Conservation (phyloP, 2,329 filamentous ascomycete genomes). For the Pyrenochaeta sp. region DNA sequence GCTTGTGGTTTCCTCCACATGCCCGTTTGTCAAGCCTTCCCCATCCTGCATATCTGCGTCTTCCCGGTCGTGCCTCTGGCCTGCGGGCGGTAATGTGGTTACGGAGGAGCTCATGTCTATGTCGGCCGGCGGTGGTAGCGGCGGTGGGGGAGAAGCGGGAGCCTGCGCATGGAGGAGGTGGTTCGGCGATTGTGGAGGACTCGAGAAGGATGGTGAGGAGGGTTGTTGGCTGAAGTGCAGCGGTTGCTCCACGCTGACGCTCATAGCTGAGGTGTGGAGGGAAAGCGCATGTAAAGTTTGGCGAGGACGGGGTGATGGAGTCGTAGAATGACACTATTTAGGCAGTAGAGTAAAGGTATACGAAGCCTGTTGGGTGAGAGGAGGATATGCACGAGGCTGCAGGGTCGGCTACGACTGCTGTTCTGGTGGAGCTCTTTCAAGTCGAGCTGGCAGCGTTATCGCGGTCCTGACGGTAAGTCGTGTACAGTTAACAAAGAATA, state of each 20-base stretch:
- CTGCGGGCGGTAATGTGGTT: constrained; percentile 40
- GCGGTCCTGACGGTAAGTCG: neutral
- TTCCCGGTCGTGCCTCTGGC: constrained; percentile 49
- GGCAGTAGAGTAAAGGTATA: constrained; percentile 11
- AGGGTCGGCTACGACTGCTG: constrained; percentile 12
- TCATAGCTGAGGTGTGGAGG: constrained; percentile 42
- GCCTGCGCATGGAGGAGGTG: constrained; percentile 36
- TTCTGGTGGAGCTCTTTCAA: constrained; percentile 11
- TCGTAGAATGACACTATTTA: neutral
- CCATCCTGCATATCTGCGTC: constrained; percentile 46
- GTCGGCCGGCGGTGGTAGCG: constrained; percentile 33
- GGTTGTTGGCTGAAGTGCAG: constrained; percentile 49
- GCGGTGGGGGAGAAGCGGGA: constrained; percentile 37
- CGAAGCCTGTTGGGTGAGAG: constrained; percentile 4
- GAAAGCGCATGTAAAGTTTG: constrained; percentile 19
- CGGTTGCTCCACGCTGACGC: constrained; percentile 50
- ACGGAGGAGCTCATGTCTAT: constrained; percentile 47
- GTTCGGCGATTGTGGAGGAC: constrained; percentile 41
- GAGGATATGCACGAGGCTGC: constrained; percentile 20
- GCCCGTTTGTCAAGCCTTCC: constrained; percentile 29
- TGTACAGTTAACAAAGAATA: neutral
- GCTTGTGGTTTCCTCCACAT: constrained; percentile 8
- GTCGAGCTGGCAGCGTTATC: constrained; percentile 6
- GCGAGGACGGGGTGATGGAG: constrained; percentile 2
- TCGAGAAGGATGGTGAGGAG: constrained; percentile 44